Base-by-base conservation (phyloP, 2,329 filamentous ascomycete species). In the Colletotrichum zoysiae region DNA sequence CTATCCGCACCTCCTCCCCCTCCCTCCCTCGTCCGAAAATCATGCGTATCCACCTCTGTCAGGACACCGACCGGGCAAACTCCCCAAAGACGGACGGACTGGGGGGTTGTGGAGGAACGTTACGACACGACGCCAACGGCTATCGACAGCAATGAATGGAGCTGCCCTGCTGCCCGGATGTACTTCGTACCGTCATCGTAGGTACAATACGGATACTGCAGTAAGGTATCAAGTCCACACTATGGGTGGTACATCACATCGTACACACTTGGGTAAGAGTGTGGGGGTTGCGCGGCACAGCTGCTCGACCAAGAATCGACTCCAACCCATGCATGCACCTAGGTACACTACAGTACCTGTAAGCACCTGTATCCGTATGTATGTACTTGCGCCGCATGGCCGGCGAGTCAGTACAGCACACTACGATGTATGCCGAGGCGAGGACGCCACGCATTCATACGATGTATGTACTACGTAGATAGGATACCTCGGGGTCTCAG, bases 1-100 rank as follows among this genome's bases (percentile, higher is more conserved):
- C 68, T 67, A 44, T 58, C 35, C 64, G 65, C 68, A 66, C 46
- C 44, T 30, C 40, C 40, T 14, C 12, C 38, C 38, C 35, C 30
- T 50, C 38, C 40, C 57, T 46, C 20, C 57, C n/a, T 23, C 38
- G 42, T 46, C 62, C 23, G n/a, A 56, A 40, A 70, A 40, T 44
- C 62, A 55, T 33, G 55, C 44, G 33, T 12, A n/a, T n/a, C 33
- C 46, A 40, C 20, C n/a, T 23, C 33, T 51, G 59, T 48, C 57
- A 35, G 63, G 57, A 42, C 60, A 30, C 33, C 8, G n/a, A n/a
- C 7, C 42, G 16, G 50, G 23, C 33, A 61, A 44, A 30, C 26
- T 9, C 20, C 20, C 26, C 50, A 48, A 57, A 35, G n/a, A 14
- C 14, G 14, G 33, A 23, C 63, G 18, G 33, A 23, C 63, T 33